Evolutionary conservation across 306 rosid genomes (phyloP), one percentile per base, ranked within the genome.

Genomic region (Prunus salicina): DNA sequence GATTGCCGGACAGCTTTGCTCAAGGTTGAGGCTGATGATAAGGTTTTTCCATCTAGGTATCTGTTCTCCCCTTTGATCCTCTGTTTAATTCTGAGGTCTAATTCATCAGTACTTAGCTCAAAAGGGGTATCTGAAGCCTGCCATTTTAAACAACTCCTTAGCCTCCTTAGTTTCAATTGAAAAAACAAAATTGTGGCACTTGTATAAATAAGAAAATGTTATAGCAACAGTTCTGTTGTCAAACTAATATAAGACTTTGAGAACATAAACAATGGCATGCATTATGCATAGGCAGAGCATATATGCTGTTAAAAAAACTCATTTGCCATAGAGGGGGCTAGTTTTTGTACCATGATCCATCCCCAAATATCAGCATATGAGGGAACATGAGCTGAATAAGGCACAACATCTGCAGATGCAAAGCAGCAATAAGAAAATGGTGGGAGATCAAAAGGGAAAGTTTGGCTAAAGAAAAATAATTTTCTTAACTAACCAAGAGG

Each of bases 321-420:
- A 38, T 38, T 38, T 38, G 43, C 43, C 43, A 7, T 38, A 38
- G 43, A 38, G 43, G n/a, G 51, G 25, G 25, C 74, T 49, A 41
- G 8, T 74, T 77, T 71, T 63, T 72, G 24, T 91, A 94, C 96
- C 98, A 94, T 83, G 86, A 94, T 84, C 98, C 98, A 94, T 67
- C 98, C 98, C 98, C 98, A 94, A 46, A 88, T 91, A 77, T 94
- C 98, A 82, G 97, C 98, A 87, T 86, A 93, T 46, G 98, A 93
- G 64, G 98, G 98, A 81, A 91, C 84, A 73, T 93, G 98, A 69
- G 97, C 97, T 68, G 98, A 94, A 24, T 90, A 93, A 81, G 98
- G 93, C 83, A 93, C 98, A 57, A 93, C 98, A 86, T 94, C 98
- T 94, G 87, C 84, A 88, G 64, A 76, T 49, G 2, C 24, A 55